Conservation (phyloP, 495 filamentous ascomycete species). For the Penicillium manginii region DNA sequence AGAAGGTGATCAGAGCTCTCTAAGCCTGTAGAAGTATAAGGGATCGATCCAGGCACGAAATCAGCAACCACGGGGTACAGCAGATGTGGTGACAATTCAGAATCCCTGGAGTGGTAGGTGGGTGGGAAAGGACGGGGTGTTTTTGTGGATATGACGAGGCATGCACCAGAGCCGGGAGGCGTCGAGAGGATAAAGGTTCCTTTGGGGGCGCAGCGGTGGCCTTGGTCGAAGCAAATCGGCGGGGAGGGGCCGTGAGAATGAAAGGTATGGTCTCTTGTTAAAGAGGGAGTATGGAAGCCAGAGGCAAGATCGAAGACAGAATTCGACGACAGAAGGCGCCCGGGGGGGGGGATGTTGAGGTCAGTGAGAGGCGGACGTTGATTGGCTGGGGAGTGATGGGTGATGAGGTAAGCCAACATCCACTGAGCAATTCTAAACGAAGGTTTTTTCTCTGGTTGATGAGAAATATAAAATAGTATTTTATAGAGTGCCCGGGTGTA, state of each 20-base stretch:
- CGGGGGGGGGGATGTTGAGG: slow-evolving; percentile 22
- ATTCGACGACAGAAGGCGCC: slow-evolving; percentile 19
- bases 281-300: slow-evolving; percentile 10
- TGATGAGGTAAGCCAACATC: slow-evolving; percentile 2
- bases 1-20: slow-evolving; percentile 17
- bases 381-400: slow-evolving; percentile 19
- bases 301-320: slow-evolving; percentile 21
- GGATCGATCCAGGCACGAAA: slow-evolving; percentile 15
- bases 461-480: too few relatives aligned
- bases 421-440: background rate
- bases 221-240: background rate
- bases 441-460: too few relatives aligned
- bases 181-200: slow-evolving; percentile 34
- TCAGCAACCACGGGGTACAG: slow-evolving; percentile 27
- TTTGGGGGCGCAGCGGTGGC: slow-evolving; percentile 24
- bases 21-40: slow-evolving; percentile 10
- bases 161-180: slow-evolving; percentile 39
- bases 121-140: slow-evolving; percentile 39
- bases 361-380: slow-evolving; percentile 17
- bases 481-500: too few relatives aligned
- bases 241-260: slow-evolving; percentile 2
- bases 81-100: slow-evolving; percentile 22
- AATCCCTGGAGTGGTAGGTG: slow-evolving; percentile 27
- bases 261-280: background rate
- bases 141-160: slow-evolving; percentile 49